Conservation (phyloP, 2,329 filamentous ascomycete genomes). For the Paraconiothyrium brasiliense region DNA sequence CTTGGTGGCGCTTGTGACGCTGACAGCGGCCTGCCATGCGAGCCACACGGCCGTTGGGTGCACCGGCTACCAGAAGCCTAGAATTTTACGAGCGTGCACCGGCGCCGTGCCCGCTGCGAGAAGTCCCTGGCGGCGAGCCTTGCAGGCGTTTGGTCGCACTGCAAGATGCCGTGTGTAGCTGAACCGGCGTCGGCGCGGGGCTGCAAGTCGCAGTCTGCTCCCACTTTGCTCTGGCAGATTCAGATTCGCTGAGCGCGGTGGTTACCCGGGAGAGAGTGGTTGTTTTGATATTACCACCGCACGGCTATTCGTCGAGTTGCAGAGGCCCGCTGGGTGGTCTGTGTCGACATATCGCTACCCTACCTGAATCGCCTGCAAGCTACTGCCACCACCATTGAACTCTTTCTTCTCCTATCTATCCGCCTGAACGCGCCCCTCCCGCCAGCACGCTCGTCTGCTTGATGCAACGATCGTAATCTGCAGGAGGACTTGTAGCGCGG, state of each 20-base stretch:
- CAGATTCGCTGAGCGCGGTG: conserved; percentile 14
- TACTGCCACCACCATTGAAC: conserved; percentile 13
- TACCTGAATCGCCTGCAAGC: conserved; percentile 18
- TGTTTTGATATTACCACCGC: conserved; percentile 29
- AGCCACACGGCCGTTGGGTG: neutral
- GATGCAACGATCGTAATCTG: conserved; percentile 23
- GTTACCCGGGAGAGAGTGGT: conserved; percentile 28
- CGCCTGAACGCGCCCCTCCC: conserved; percentile 7
- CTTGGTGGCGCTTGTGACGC: neutral
- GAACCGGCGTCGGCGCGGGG: conserved; percentile 12
- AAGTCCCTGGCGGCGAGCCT: conserved; percentile 14
- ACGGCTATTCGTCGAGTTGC: conserved; percentile 18
- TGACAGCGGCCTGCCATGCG: conserved; percentile 10
- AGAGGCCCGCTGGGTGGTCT: conserved; percentile 22
- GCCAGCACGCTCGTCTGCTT: conserved; percentile 18
- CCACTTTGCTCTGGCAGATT: neutral
- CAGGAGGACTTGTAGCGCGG: conserved; percentile 15
- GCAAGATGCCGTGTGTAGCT: conserved; percentile 16
- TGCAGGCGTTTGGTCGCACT: conserved; percentile 19
- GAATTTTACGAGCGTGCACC: conserved; percentile 13
- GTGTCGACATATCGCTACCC: conserved; percentile 22
- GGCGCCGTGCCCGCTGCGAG: conserved; percentile 11
- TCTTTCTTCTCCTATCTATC: conserved; percentile 13
- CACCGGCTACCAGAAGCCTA: neutral
- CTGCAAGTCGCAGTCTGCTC: conserved; percentile 4